Evolutionary conservation across 129 eudicot species (phyloP).

Genomic region (Lonicera japonica): DNA sequence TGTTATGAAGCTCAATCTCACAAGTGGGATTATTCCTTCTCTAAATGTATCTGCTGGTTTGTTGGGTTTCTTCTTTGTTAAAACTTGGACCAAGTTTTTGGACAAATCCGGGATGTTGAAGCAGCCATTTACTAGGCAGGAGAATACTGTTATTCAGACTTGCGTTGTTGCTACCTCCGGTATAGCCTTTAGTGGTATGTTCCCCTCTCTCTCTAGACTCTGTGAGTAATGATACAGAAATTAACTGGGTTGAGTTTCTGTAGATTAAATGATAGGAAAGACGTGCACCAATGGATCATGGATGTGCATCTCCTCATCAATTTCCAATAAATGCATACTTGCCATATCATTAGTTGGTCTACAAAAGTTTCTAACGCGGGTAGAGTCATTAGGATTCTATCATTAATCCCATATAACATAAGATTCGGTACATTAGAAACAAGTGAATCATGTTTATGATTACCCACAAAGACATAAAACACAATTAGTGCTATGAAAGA

Average conservation of each 20-base stretch:
- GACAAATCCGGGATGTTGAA: conserved; percentile 28
- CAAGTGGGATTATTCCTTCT: conserved; percentile 68
- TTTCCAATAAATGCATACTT: too few species aligned
- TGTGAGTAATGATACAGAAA: neutral
- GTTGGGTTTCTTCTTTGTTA: conserved; percentile 22
- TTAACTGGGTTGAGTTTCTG: neutral
- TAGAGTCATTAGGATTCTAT: too few species aligned
- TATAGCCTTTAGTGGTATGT: conserved; percentile 62
- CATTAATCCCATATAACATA: too few species aligned
- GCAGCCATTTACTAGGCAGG: conserved; percentile 59
- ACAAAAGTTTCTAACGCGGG: too few species aligned
- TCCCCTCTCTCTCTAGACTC: neutral
- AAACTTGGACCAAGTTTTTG: conserved; percentile 25
- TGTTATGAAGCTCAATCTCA: conserved; percentile 53
- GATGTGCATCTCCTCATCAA: too few species aligned
- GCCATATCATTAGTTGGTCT: too few species aligned
- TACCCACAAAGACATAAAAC: too few species aligned
- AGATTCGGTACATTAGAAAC: too few species aligned
- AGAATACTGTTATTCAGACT: conserved; percentile 30
- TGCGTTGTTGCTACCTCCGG: conserved; percentile 64
- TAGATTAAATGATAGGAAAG: too few species aligned
- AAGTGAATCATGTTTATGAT: too few species aligned
- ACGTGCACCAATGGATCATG: too few species aligned
- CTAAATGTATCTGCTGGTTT: conserved; percentile 68
- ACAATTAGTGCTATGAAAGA: too few species aligned